Conservation (phyloP, 2,329 filamentous ascomycete species). For the Myriosclerotinia scirpicola region DNA sequence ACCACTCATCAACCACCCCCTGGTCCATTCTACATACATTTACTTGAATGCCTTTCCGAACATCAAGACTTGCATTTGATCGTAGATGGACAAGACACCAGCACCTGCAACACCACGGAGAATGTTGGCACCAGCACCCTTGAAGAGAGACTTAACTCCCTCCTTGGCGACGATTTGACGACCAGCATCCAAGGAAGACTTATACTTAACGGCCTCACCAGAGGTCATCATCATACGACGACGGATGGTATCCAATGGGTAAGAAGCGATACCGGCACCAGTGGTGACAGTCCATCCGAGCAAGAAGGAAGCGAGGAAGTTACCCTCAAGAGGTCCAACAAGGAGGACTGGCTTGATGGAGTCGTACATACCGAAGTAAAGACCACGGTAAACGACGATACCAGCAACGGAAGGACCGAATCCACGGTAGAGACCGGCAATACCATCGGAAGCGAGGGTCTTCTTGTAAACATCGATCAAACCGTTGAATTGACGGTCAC, state of each 20-base stretch:
- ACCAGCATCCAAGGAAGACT: slow-evolving; percentile 90
- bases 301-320: slow-evolving; percentile 98
- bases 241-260: slow-evolving; percentile 99
- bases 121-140: slow-evolving; percentile 99
- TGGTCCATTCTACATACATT: slow-evolving; percentile 38
- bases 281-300: slow-evolving; percentile 99
- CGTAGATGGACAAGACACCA: slow-evolving; percentile 99
- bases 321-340: slow-evolving; percentile 85
- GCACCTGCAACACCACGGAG: slow-evolving; percentile 99
- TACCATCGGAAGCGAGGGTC: slow-evolving; percentile 97
- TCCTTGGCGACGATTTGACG: slow-evolving; percentile 96
- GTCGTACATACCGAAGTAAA: slow-evolving; percentile 99
- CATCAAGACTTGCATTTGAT: slow-evolving; percentile 97
- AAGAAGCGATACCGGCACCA: slow-evolving; percentile 99
- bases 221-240: slow-evolving; percentile 99
- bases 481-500: slow-evolving; percentile 99
- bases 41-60: slow-evolving; percentile 99
- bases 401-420: slow-evolving; percentile 99
- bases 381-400: slow-evolving; percentile 99
- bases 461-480: slow-evolving; percentile 99
- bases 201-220: slow-evolving; percentile 99
- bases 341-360: slow-evolving; percentile 99
- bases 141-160: slow-evolving; percentile 99
- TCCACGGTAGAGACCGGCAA: slow-evolving; percentile 99
- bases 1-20: slow-evolving; percentile 10